Evolutionary conservation across 768 basidiomycete species (phyloP), one percentile per base, ranked within the genome.

Genomic region (Auricularia auricula-judae): DNA sequence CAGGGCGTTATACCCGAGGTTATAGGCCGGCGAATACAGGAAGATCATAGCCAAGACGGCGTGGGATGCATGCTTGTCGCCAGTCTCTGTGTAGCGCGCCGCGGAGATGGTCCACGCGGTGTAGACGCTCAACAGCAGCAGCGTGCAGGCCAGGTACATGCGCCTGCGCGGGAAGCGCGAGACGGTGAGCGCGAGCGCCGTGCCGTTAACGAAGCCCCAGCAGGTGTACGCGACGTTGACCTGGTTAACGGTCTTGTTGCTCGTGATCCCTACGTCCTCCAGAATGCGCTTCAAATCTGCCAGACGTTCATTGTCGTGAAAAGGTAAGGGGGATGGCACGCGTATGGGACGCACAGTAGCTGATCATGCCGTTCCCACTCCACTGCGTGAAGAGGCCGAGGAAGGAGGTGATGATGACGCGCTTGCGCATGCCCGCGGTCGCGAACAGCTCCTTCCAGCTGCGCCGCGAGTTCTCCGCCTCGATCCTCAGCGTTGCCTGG

Each of bases 181-280:
- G 11, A 79, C 74, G 39, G 39, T 39, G 10, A 78, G 79, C 36
- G 84, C 68, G 8, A 83, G 83, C n/a, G 84, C 70, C 59, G 76
- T 64, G 2, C 80, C 82, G 34, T 79, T 82, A 64, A 84, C 85
- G 53, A 84, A 64, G 68, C 84, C 80, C 33, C 79, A 78, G 83
- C 84, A 84, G 70, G 78, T 79, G 4, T 81, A 81, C 63, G 78
- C 81, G 66, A 84, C 69, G 70, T 84, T 85, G 72, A 86, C 80
- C n/a, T 80, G 70, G 66, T 83, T 84, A 73, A 84, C 82, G 3
- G 78, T 78, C 7, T 73, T 75, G 69, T 82, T 81, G 65, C 78
- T 76, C 65, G 75, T 73, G 43, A 84, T 76, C 44, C 82, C 83
- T 54, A 84, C 78, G 58, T 79, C 80, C 51, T 81, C 80, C 54